Evolutionary conservation across 2,329 filamentous ascomycete species (phyloP).

Genomic region (Beauveria pseudobassiana): DNA sequence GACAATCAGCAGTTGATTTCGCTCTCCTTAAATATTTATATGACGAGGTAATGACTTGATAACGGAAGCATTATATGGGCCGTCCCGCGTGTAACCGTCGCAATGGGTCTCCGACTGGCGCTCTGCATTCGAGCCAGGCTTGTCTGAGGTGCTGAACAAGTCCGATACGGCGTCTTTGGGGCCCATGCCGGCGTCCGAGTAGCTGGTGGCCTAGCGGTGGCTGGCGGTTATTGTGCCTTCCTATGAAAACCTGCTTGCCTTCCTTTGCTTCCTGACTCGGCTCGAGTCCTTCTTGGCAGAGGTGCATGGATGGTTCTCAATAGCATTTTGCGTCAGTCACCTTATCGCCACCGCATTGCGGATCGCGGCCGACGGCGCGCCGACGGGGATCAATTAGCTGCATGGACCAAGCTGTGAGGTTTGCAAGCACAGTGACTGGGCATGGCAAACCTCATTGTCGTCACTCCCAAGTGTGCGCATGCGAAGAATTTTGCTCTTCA

Average conservation of each 20-base stretch:
- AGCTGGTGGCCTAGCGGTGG: background rate
- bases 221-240: background rate
- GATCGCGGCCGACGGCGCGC: too few species aligned
- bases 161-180: slow-evolving; percentile 8
- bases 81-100: slow-evolving; percentile 9
- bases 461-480: background rate
- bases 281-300: too few species aligned
- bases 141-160: slow-evolving; percentile 1
- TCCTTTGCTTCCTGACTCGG: too few species aligned
- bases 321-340: background rate
- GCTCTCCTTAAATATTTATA: background rate
- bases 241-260: too few species aligned
- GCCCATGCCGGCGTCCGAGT: background rate
- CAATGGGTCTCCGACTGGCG: slow-evolving; percentile 3
- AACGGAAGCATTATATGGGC: background rate
- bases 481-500: too few species aligned
- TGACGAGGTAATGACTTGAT: background rate
- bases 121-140: background rate
- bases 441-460: background rate
- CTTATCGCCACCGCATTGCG: background rate
- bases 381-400: too few species aligned
- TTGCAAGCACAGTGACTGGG: background rate
- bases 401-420: too few species aligned
- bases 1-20: too few species aligned
- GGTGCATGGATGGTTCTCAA: background rate